phyloP scores from a whole-genome alignment of 2,329 filamentous ascomycete species.

The Hymenoscyphus repandus region DNA sequence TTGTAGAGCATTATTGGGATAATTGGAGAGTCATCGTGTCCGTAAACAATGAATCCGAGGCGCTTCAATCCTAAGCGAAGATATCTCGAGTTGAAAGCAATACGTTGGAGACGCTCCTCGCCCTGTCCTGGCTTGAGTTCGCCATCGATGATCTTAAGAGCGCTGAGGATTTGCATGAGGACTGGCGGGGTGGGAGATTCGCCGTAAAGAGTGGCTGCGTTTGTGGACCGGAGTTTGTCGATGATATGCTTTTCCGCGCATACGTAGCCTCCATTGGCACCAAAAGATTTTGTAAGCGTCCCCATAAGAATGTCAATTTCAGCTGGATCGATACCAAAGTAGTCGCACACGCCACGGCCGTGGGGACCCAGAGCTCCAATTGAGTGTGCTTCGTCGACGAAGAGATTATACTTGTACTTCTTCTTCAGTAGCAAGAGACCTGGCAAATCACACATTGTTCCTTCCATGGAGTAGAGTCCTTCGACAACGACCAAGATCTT shows the following conservation, averaged over 20 bases:
- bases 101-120: conserved; percentile 88
- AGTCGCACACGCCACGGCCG: conserved; percentile 93
- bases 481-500: conserved; percentile 97
- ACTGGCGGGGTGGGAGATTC: conserved; percentile 86
- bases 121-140: conserved; percentile 87
- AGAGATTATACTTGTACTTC: conserved; percentile 95
- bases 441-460: conserved; percentile 97
- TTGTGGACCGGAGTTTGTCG: conserved; percentile 81
- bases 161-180: conserved; percentile 82
- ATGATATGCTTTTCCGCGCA: conserved; percentile 86
- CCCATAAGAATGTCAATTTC: conserved; percentile 97
- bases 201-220: conserved; percentile 80
- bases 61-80: conserved; percentile 96
- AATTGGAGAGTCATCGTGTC: conserved; percentile 96
- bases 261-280: conserved; percentile 94
- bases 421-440: conserved; percentile 81
- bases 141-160: conserved; percentile 82
- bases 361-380: conserved; percentile 85
- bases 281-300: conserved; percentile 96
- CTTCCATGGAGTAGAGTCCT: conserved; percentile 98
- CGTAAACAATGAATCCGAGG: conserved; percentile 92
- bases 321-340: conserved; percentile 82
- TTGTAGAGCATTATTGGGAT: conserved; percentile 93
- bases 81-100: conserved; percentile 97
- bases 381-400: conserved; percentile 94